Base-by-base conservation (phyloP, 2,329 filamentous ascomycete species). In the Cladobotryum protrusum region DNA sequence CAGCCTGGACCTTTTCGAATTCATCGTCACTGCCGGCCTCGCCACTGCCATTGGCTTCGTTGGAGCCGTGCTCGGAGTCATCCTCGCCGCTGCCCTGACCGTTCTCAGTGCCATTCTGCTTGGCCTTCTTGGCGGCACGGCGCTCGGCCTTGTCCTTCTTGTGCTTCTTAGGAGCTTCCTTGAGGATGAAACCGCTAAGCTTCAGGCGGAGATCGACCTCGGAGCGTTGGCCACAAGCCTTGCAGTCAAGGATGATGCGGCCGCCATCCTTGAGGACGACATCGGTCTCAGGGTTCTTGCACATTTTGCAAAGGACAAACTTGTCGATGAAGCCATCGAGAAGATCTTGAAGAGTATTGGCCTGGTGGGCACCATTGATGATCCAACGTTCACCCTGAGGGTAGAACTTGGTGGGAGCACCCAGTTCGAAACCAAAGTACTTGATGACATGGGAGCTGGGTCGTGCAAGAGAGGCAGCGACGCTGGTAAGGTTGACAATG, bases 251-350 rank as follows among this genome's bases (percentile, higher is more conserved):
- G 56, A 89, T 73, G 69, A 99, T 97, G 67, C 81, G 83, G 49
- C 87, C 89, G 49, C 87, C 89, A 63, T 96, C 91, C 74, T 96
- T 96, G 79, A 97, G 89, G 66, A 87, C 83, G 65, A 97, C 86
- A 59, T 95, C 91, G 59, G 93, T 99, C 79, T 99, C 93, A 34
- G 93, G 93, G 72, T 99, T 99, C 83, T 96, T 96, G 86, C 93
- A 99, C 71, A 95, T 92, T 78, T 95, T 95, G 87, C 93, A 99
- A 57, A 99, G 90, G 64, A 99, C 93, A 61, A 97, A 99, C 76
- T 89, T 96, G 78, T 85, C 81, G 75, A 99, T 99, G 81, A 99
- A 99, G 62, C 91, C 91, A 69, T 97, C 92, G 44, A 99, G 87
- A 63, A 96, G 91, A 69, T 97, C 93, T 77, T 99, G 93, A 44